A percentile compares a stretch with the other conserved stretches of the same genome.
Evolutionary conservation across 192 early-diverging fungal genomes (phyloP).

Genomic region (Glomus cerebriforme): DNA sequence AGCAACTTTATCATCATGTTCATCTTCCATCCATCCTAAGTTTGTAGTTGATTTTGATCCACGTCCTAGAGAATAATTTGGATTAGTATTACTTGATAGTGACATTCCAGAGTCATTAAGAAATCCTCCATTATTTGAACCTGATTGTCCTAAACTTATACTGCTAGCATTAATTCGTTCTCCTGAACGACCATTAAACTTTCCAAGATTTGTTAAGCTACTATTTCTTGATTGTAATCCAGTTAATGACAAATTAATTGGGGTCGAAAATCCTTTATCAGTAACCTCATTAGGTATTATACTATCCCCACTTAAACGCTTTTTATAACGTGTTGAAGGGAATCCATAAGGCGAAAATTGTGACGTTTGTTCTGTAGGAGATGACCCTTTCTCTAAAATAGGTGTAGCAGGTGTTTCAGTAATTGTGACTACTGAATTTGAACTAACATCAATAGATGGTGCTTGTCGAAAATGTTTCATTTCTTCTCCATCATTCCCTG

Average conservation of each 20-base stretch:
- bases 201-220: neutral
- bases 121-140: neutral
- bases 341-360: neutral
- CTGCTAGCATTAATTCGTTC: neutral
- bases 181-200: neutral
- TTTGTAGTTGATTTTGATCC: neutral
- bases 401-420: neutral
- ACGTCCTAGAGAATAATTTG: neutral
- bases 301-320: slow-evolving; percentile 13
- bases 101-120: slow-evolving; percentile 1
- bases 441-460: neutral
- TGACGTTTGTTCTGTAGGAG: slow-evolving; percentile 3
- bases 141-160: neutral
- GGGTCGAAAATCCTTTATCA: slow-evolving; percentile 17
- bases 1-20: neutral
- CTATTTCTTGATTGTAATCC: slow-evolving; percentile 24
- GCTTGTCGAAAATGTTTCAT: neutral
- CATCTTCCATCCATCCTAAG: neutral
- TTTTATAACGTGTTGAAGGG: neutral
- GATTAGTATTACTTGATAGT: neutral
- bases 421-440: neutral
- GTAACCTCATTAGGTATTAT: neutral
- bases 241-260: slow-evolving; percentile 3
- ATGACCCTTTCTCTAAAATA: neutral
- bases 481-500: neutral